Conservation (phyloP, 495 filamentous ascomycete genomes). For the Parmelia sp. region DNA sequence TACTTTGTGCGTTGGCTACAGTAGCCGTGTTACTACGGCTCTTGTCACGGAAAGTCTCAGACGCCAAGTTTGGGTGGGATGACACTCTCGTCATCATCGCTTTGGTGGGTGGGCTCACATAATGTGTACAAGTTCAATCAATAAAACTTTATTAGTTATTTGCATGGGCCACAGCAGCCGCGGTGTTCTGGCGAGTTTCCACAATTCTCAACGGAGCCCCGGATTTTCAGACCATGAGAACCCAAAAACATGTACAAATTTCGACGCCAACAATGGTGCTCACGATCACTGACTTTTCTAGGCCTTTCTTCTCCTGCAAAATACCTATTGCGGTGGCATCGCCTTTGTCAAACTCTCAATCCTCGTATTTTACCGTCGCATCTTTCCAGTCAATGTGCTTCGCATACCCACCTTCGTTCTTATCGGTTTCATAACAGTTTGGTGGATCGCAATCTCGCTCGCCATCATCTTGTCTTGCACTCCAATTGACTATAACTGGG, state of each 20-base stretch:
- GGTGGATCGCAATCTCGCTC: background rate
- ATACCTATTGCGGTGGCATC: background rate
- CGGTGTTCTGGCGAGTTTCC: no score
- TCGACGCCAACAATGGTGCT: background rate
- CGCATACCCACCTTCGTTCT: background rate
- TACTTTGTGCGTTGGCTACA: no score
- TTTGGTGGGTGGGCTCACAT: no score
- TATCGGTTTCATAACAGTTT: background rate
- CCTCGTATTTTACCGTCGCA: background rate
- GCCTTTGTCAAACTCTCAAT: background rate
- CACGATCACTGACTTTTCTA: background rate
- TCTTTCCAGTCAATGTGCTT: background rate
- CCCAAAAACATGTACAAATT: background rate
- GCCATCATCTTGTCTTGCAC: background rate
- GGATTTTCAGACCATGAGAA: no score
- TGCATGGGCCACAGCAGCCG: no score
- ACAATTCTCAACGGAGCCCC: no score
- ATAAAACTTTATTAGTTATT: no score
- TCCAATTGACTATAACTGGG: background rate
- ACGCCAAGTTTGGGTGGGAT: no score
- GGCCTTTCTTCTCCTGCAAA: background rate
- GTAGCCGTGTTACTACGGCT: no score
- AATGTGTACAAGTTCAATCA: no score
- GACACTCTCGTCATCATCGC: no score
- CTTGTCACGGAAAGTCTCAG: no score